These are phyloP conservation scores for Schwanniomyces polymorphus DNA, from an alignment of 805 yeast species.

Conservation along the genomic window DNA sequence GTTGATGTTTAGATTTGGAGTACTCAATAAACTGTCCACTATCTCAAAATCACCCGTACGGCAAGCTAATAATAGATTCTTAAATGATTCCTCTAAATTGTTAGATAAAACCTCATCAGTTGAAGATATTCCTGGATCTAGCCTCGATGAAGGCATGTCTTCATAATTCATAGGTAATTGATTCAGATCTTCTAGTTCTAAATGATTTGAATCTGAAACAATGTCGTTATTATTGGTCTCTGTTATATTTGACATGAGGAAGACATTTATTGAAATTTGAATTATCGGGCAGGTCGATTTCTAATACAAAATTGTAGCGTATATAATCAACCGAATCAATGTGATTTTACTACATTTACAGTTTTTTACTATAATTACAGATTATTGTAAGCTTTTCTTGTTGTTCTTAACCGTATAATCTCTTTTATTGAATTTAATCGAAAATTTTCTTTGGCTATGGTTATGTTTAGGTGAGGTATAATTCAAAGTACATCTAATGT, in stretches of 20 bases:
- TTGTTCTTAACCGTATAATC: too few relatives aligned
- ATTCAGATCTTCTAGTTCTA: not conserved
- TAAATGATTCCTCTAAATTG: conserved; percentile 19
- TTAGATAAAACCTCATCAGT: not conserved
- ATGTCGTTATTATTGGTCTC: not conserved
- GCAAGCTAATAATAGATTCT: conserved; percentile 63
- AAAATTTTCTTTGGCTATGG: too few relatives aligned
- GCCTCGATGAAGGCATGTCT: conserved; percentile 1
- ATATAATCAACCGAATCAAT: too few relatives aligned
- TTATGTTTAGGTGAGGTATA: too few relatives aligned
- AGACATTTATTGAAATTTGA: not conserved
- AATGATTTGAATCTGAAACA: not conserved
- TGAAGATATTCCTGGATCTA: not conserved
- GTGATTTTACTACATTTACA: too few relatives aligned
- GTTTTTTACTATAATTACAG: too few relatives aligned
- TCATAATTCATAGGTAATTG: conserved; percentile 4
- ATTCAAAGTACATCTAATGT: too few relatives aligned
- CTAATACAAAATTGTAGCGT: too few relatives aligned
- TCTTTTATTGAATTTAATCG: too few relatives aligned
- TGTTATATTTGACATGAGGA: not conserved
- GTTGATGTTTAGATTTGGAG: conserved; percentile 40
- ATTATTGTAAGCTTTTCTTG: too few relatives aligned
- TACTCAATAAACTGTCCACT: conserved; percentile 56
- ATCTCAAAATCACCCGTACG: conserved; percentile 66
- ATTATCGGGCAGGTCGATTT: too few relatives aligned